Base-by-base conservation (phyloP, 2,329 filamentous ascomycete genomes). In the Cladophialophora bantiana region DNA sequence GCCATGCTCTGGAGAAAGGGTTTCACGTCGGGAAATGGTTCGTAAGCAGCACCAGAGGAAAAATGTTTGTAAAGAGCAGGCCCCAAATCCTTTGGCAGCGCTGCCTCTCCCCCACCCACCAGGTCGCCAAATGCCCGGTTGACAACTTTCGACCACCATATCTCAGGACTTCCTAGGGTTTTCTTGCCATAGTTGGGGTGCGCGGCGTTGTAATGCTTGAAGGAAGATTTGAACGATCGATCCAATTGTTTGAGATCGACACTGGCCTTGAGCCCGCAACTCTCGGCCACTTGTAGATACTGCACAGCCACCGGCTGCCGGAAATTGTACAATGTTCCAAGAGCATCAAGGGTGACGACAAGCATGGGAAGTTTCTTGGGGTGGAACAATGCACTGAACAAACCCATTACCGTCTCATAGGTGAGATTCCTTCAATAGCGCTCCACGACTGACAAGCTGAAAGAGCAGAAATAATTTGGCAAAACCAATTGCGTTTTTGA, bases 61-160 rank as follows among this genome's bases (percentile, higher is more conserved):
- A 82, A 83, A 4, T 77, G 75, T 61, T 78, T 69, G 6, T 82
- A 72, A 7, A 82, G 64, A 15, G 66, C 64, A 35, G 77, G 64
- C 1, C 79, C 71, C 65, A 83, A 68, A 0, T 74, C 75, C 6
- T 71, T 65, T 0, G 80, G 79, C 1, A 82, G 66, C 7, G 34
- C n/a, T 38, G 34, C 36, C 5, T 74, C 65, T 18, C 64, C 62
- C 3, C 69, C 55, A 59, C 68, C 45, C 9, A 71, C 62, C 5
- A 73, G 73, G 18, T 70, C 70, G 20, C 69, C 59, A 67, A 83
- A 81, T 50, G 76, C 78, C 1, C 71, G 74, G 50, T 74, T 72
- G 31, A 83, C 79, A 18, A 83, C 74, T 55, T 78, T 78, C 36
- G 74, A 74, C 81, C 81, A 83, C 81, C 81, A 83, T 65, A 79